Conservation (phyloP, 2,329 filamentous ascomycete genomes). For the Remersonia thermophila region DNA sequence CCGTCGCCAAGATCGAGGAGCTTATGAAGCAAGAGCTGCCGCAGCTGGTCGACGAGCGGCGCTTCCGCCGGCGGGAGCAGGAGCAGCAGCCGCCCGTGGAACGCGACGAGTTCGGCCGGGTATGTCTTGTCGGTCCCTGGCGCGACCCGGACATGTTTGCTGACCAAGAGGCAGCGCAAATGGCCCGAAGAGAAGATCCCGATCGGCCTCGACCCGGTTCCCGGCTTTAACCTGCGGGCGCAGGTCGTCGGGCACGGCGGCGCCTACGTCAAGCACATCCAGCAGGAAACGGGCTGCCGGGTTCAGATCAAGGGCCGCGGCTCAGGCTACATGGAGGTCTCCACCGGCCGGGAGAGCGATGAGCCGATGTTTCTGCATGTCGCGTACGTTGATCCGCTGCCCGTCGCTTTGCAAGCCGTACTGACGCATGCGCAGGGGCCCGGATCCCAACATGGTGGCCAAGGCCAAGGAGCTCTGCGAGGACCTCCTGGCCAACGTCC, state of each 20-base stretch:
- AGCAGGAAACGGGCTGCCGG: conserved; percentile 85
- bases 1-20: conserved; percentile 80
- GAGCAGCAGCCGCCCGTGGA: conserved; percentile 54
- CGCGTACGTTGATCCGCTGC: conserved; percentile 47
- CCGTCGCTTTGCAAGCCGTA: neutral
- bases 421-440: conserved; percentile 46
- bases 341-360: conserved; percentile 81
- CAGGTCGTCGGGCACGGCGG: conserved; percentile 93
- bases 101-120: conserved; percentile 79
- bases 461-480: conserved; percentile 80
- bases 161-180: conserved; percentile 58
- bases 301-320: conserved; percentile 97
- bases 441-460: conserved; percentile 74
- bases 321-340: conserved; percentile 83
- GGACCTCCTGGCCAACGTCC: conserved; percentile 76
- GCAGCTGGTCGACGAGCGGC: conserved; percentile 73
- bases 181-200: conserved; percentile 96
- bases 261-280: conserved; percentile 95
- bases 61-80: conserved; percentile 33
- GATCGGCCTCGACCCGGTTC: conserved; percentile 79
- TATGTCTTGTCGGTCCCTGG: conserved; percentile 27
- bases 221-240: conserved; percentile 88
- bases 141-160: neutral
- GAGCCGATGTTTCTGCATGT: conserved; percentile 96
- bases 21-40: conserved; percentile 94